Evolutionary conservation across 2,329 filamentous ascomycete species (phyloP).

Genomic region (Xylariaceae sp.): DNA sequence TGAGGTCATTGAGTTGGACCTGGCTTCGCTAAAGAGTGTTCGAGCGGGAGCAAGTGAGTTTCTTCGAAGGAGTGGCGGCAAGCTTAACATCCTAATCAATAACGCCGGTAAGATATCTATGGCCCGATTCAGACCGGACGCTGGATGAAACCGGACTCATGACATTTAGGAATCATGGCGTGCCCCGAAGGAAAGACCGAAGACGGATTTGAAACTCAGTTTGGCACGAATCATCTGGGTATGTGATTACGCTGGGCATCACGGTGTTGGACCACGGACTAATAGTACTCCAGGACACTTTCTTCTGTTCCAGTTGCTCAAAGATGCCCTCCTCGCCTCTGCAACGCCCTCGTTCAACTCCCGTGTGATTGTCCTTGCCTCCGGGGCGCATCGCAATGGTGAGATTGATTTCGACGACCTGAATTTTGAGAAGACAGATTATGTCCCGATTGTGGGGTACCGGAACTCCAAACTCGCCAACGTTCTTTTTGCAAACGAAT

Average conservation of each 20-base stretch:
- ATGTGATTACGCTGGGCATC: not conserved
- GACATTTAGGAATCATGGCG: conserved; percentile 1
- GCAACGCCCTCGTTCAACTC: conserved; percentile 31
- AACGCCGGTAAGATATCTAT: conserved; percentile 5
- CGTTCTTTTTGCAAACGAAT: conserved; percentile 46
- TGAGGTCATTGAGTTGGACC: conserved; percentile 16
- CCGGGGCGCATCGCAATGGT: conserved; percentile 35
- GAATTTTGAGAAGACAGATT: conserved; percentile 32
- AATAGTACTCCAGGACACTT: conserved; percentile 13
- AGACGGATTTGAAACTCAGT: conserved; percentile 11
- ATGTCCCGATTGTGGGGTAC: conserved; percentile 39
- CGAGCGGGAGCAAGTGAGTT: not conserved
- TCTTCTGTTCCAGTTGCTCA: conserved; percentile 17
- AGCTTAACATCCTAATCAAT: conserved; percentile 7
- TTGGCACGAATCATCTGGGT: conserved; percentile 9
- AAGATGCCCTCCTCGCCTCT: conserved; percentile 3
- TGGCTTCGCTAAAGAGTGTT: conserved; percentile 13
- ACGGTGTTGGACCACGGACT: too few species aligned
- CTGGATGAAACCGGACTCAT: not conserved
- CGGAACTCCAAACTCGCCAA: conserved; percentile 48
- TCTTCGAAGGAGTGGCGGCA: not conserved
- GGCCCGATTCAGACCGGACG: too few species aligned
- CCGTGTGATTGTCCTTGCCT: conserved; percentile 42
- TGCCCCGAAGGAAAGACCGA: not conserved
- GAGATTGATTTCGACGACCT: conserved; percentile 27